These are phyloP conservation scores for Xylaria sp. DNA, from an alignment of 2,329 filamentous ascomycete genomes.

Conservation along the genomic window DNA sequence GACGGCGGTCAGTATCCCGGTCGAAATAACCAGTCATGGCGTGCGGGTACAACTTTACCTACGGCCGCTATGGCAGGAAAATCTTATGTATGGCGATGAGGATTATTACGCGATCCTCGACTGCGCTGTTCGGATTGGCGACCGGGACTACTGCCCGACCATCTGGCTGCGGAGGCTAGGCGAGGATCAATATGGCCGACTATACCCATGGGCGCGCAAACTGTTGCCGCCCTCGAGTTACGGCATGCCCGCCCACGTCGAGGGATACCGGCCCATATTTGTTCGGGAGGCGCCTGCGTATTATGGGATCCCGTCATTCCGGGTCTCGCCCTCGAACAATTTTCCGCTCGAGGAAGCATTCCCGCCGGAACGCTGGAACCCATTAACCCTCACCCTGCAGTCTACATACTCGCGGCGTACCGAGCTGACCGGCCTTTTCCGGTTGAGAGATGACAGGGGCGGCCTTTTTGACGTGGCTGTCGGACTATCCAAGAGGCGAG, in stretches of 20 bases:
- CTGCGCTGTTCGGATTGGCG: neutral
- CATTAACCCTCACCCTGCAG: neutral
- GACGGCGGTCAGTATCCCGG: neutral
- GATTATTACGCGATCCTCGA: neutral
- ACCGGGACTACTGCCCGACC: neutral
- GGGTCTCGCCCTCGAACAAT: neutral
- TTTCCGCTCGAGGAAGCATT: constrained; percentile 2
- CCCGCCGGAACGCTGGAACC: constrained; percentile 6
- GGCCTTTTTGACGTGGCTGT: neutral
- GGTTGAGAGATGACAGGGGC: neutral
- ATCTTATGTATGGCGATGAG: neutral
- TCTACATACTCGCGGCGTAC: constrained; percentile 1
- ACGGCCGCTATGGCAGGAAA: neutral
- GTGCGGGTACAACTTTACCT: neutral
- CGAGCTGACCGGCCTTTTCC: neutral
- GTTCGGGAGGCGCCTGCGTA: neutral
- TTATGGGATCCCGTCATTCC: constrained; percentile 1
- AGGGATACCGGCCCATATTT: constrained; percentile 5
- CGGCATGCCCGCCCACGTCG: neutral
- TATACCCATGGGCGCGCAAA: neutral
- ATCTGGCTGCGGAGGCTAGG: neutral
- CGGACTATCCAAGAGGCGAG: neutral
- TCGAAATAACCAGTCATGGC: neutral
- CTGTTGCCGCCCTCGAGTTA: constrained; percentile 2
- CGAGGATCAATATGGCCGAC: neutral